Evolutionary conservation across 192 early-diverging fungal species (phyloP), one percentile per base, ranked within the genome.

Genomic region (Coemansia sp.): DNA sequence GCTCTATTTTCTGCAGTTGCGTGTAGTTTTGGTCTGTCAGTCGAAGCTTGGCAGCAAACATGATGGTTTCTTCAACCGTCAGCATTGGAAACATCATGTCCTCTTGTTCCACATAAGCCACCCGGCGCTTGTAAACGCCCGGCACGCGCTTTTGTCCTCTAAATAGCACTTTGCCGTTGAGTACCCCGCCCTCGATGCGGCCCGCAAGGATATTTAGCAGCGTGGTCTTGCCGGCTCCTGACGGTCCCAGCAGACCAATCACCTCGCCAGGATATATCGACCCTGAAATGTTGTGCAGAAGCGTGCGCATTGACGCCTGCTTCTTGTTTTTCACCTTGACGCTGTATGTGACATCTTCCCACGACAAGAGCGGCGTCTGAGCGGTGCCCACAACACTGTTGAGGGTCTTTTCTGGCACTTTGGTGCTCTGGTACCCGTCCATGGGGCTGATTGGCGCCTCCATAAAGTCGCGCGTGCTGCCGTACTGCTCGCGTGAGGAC

Each of bases 191-290:
- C 56, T 88, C 85, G 69, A 84, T 79, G 58, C 93, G 71, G 5
- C 83, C 77, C 0, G 94, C 93, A 16, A 97, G 79, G 57, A 97
- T 92, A 64, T 97, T 92, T 37, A 97, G 72, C 44, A 94, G 75
- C 26, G 87, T 93, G 11, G 94, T 93, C 65, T 97, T 97, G 10
- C 94, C 94, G 0, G 94, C 94, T 5, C 91, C 92, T 16, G 90
- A 92, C 9, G 88, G 89, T 6, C 93, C 94, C 83, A 97, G 88
- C 31, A 97, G 90, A 11, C 93, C 94, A 82, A 93, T 84, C 7
- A 97, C 84, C 56, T 95, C 81, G 41, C 94, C 94, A 0, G 93
- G 88, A 14, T 81, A 71, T 6, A 91, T 90, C 15, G 84, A 62
- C 26, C 94, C 94, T 18, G 81, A 81, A 3, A 94, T 84, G 10